These are phyloP conservation scores for Suhomyces coccinellae DNA, from an alignment of 1,139 yeast genomes.

Conservation along the genomic window DNA sequence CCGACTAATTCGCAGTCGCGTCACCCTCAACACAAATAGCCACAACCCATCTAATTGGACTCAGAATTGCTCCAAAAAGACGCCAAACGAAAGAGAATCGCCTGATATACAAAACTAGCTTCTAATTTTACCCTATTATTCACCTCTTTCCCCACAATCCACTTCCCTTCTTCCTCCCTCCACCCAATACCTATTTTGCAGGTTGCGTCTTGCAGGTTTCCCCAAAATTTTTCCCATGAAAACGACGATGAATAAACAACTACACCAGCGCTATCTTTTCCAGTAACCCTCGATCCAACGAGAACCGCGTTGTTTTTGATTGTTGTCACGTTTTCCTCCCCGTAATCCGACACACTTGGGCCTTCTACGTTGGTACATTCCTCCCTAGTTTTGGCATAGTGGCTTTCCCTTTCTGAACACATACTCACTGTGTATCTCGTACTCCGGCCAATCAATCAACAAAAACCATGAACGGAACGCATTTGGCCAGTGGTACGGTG, in stretches of 20 bases:
- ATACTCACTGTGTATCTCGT: neutral
- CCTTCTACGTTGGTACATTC: neutral
- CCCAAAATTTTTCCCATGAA: conserved; percentile 12
- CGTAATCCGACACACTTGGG: conserved; percentile 1
- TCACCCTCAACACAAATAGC: neutral
- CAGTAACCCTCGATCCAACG: conserved; percentile 9
- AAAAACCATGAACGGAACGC: conserved; percentile 9
- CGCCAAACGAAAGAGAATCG: neutral
- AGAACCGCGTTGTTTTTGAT: conserved; percentile 8
- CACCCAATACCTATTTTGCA: conserved; percentile 1
- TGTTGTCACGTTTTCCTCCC: conserved; percentile 1
- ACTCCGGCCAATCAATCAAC: conserved; percentile 1
- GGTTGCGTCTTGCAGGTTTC: conserved; percentile 9
- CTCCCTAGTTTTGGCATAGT: neutral
- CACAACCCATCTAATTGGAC: neutral
- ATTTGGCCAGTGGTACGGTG: neutral
- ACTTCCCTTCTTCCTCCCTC: neutral
- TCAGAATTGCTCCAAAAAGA: neutral
- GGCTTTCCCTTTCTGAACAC: neutral
- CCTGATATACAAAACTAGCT: neutral
- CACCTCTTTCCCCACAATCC: neutral
- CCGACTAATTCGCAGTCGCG: neutral
- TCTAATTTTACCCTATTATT: neutral
- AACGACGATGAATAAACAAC: conserved; percentile 11
- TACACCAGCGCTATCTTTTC: conserved; percentile 7